Base-by-base conservation (phyloP, 768 basidiomycete species). In the Naganishia vaughanmartiniae region DNA sequence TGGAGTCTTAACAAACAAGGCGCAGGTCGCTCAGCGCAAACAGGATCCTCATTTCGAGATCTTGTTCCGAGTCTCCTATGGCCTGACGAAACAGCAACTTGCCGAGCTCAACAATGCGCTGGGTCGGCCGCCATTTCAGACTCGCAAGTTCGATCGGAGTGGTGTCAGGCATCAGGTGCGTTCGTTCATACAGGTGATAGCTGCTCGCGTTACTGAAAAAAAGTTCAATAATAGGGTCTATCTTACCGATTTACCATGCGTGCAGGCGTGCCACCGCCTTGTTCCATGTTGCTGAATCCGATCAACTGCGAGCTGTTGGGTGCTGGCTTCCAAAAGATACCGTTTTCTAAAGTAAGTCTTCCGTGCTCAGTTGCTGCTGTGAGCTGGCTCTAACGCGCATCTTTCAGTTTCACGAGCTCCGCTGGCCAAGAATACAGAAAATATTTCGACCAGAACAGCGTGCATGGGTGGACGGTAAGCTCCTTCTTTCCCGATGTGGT, bases 371-470 rank as follows among this genome's bases (percentile, higher is more conserved):
- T 36, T n/a, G n/a, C 54, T 48, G 26, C 26, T 48, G 17, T 26
- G 46, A 17, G 58, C n/a, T 5, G 30, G 46, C 9, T 34, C 54
- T 74, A 58, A 71, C 63, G 42, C 28, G 36, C 42, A n/a, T n/a
- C n/a, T 15, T 60, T 17, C 71, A 92, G 91, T 84, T 88, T 75
- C 93, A 93, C 77, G 90, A 90, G 73, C 83, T 93, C 5, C 88
- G 93, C 26, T 94, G 90, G 78, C 91, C 93, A 0, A 84, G 93
- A 58, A 84, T 94, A 34, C 85, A 85, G 39, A 93, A 93, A 77
- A 81, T 88, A 1, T 86, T 86, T 78, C 86, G 88, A 9, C 75
- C 82, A 0, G 80, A 77, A 28, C 90, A 92, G 70, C 86, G 92
- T 21, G 77, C 82, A n/a, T 91, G 90, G 88, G 81, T 77, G 39